phyloP scores from a whole-genome alignment of 2,329 filamentous ascomycete species.

The Cladophialophora exuberans region DNA sequence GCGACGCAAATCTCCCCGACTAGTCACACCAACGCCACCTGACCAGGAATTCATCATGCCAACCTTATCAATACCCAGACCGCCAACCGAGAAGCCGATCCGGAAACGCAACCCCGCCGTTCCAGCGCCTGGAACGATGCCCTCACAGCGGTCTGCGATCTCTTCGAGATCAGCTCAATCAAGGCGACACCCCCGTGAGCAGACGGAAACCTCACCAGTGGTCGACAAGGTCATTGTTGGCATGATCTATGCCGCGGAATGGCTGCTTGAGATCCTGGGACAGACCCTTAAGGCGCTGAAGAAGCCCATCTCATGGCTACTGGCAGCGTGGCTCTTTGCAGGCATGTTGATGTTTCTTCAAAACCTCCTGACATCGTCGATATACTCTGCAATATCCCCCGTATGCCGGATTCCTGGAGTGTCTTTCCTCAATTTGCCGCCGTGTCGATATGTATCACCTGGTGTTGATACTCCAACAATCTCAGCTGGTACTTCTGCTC shows the following conservation, averaged over 20 bases:
- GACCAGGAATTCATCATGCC: conserved; percentile 34
- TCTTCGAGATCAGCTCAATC: background rate
- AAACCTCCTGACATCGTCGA: conserved; percentile 64
- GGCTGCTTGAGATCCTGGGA: conserved; percentile 27
- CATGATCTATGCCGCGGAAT: conserved; percentile 14
- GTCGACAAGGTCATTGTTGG: conserved; percentile 13
- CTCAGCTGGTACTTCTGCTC: conserved; percentile 37
- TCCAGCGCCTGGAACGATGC: background rate
- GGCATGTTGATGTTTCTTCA: conserved; percentile 63
- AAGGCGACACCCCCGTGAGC: background rate
- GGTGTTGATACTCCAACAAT: conserved; percentile 19
- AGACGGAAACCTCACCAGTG: conserved; percentile 6
- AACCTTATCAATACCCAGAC: conserved; percentile 12
- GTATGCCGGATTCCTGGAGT: conserved; percentile 71
- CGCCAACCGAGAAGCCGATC: conserved; percentile 8
- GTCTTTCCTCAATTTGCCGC: conserved; percentile 64
- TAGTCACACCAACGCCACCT: background rate
- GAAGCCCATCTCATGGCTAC: conserved; percentile 63
- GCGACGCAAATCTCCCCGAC: conserved; percentile 1
- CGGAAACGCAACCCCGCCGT: conserved; percentile 14
- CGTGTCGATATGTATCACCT: conserved; percentile 53
- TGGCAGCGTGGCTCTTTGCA: conserved; percentile 65
- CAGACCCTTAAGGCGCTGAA: conserved; percentile 65
- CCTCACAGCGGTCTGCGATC: conserved; percentile 3
- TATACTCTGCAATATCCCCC: conserved; percentile 66